Evolutionary conservation across 2,329 filamentous ascomycete genomes (phyloP), one percentile per base, ranked within the genome.

Genomic region (Aspergillus costaricaensis): DNA sequence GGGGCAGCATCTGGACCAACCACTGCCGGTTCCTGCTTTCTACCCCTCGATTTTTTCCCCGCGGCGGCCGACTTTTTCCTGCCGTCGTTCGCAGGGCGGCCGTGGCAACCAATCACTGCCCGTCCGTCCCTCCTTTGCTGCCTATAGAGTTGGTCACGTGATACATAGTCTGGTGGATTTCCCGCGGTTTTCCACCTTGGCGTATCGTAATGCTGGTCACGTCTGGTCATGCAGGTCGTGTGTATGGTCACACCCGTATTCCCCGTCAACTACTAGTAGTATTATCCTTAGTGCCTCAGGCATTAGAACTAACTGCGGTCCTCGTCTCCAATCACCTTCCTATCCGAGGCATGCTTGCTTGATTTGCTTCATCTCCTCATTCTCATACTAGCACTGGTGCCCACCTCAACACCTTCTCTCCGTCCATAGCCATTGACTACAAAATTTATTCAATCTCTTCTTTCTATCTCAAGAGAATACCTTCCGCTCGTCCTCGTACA

Each of bases 31-130:
- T 36, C 57, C 57, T 44, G 27, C 49, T 36, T 32, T 36, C 12
- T 25, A 38, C 49, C 57, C 38, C 38, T 53, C 27, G 36, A 25
- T 30, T 30, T 49, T 32, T 32, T 25, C 43, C 48, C 48, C 36
- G 21, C 36, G 41, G 65, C 66, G 66, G 66, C 66, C 65, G 62
- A 63, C 30, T 58, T 63, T 59, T 62, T 48, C 62, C 49, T 53
- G 49, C 52, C 32, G 47, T 17, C 63, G 38, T 30, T 32, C 51
- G 53, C 25, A 57, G 57, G 55, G 57, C 60, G 65, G 63, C 58
- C 27, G 25, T 39, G n/a, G 8, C 32, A 14, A 10, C 64, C 61
- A 66, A 65, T 65, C 55, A 62, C 12, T 17, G 30, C 5, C 32
- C 51, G n/a, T 7, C 21, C 38, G 59, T 58, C 59, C 63, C 63